phyloP scores from a whole-genome alignment of 1,139 yeast species.

The Yamadazyma diddensiae region DNA sequence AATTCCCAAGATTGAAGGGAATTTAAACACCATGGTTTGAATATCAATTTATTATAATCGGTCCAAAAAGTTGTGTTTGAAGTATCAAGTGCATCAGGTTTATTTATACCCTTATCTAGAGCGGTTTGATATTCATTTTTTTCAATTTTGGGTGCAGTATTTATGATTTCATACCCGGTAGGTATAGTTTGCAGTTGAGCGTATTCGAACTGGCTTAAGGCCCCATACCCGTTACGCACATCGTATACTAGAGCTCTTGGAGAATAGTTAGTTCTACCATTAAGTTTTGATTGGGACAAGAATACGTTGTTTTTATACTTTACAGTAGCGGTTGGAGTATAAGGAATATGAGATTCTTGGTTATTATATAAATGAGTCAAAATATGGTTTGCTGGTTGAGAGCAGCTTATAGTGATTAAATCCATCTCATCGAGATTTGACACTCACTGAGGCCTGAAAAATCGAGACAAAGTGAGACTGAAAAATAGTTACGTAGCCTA shows the following conservation, averaged over 20 bases:
- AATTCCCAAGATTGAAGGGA: conserved; percentile 48
- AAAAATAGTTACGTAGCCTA: background rate
- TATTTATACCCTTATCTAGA: conserved; percentile 47
- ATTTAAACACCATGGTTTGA: conserved; percentile 54
- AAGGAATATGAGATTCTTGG: conserved; percentile 70
- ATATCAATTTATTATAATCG: conserved; percentile 70
- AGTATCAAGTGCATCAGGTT: conserved; percentile 28
- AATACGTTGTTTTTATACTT: conserved; percentile 32
- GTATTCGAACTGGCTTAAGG: conserved; percentile 54
- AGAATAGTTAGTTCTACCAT: conserved; percentile 57
- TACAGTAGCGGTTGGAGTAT: conserved; percentile 26
- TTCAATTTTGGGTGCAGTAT: conserved; percentile 13
- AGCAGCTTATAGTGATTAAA: conserved; percentile 64
- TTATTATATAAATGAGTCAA: conserved; percentile 76
- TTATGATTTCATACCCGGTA: conserved; percentile 12
- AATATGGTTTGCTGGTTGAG: conserved; percentile 71
- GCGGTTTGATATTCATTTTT: conserved; percentile 62
- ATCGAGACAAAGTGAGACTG: too few species aligned
- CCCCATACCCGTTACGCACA: conserved; percentile 61
- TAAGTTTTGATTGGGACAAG: conserved; percentile 31
- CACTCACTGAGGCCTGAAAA: too few species aligned
- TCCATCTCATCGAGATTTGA: conserved; percentile 58
- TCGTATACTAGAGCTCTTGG: conserved; percentile 86
- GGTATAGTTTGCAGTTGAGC: conserved; percentile 19
- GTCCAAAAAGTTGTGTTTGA: conserved; percentile 69